phyloP scores from a whole-genome alignment of 108 stramenopile species.

The Nannochloropsis salina region DNA sequence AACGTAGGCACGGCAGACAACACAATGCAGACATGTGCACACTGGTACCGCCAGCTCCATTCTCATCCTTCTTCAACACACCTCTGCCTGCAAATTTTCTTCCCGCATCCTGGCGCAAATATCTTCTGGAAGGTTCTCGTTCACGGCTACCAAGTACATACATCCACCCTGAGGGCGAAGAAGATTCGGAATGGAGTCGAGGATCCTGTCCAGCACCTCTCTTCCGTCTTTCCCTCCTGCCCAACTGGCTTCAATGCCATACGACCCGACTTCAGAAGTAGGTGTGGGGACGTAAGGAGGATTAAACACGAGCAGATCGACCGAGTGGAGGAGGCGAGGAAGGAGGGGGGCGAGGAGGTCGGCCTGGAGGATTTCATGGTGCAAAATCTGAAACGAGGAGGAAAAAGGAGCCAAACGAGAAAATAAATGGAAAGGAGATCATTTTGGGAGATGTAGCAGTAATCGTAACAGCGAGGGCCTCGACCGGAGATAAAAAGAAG shows the following conservation, averaged over 20 bases:
- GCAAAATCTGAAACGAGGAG: not conserved
- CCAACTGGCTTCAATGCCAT: slow-evolving; percentile 80
- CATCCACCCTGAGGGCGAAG: not conserved
- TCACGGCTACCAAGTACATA: slow-evolving; percentile 14
- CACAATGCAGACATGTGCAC: not conserved
- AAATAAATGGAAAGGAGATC: no score
- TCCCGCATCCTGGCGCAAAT: not conserved
- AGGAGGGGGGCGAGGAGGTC: slow-evolving; percentile 24
- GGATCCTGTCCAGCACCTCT: slow-evolving; percentile 25
- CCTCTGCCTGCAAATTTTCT: slow-evolving; percentile 1
- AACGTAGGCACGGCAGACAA: not conserved
- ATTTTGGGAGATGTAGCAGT: not conserved
- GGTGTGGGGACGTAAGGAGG: slow-evolving; percentile 88
- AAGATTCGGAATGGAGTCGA: not conserved
- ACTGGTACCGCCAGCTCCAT: not conserved
- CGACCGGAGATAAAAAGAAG: not conserved
- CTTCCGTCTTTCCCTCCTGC: slow-evolving; percentile 76
- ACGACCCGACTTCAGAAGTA: slow-evolving; percentile 65
- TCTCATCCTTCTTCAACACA: not conserved
- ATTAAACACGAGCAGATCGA: slow-evolving; percentile 70
- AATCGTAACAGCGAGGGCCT: not conserved
- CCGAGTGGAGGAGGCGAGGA: slow-evolving; percentile 7
- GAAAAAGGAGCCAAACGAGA: not conserved
- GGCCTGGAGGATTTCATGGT: not conserved
- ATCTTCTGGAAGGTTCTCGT: not conserved